Evolutionary conservation across 176 grass and related monocot genomes (phyloP), one percentile per base, ranked within the genome.

Genomic region (Raddia distichophylla): DNA sequence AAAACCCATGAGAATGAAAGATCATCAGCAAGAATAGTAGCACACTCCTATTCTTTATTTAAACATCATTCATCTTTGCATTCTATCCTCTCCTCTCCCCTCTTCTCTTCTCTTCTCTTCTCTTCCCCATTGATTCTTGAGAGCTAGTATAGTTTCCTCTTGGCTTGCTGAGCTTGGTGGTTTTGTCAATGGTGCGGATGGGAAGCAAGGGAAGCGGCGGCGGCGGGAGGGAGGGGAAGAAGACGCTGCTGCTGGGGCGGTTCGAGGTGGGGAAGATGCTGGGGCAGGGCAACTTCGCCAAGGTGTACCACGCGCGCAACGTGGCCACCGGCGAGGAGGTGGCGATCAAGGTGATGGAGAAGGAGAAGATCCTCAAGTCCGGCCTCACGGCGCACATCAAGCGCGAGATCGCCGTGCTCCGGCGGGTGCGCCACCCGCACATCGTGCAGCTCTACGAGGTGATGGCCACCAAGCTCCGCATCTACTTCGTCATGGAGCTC

Each of bases 401-500:
- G 80, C 91, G 96, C 33, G 96, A 99, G 89, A 91, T 99, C 73
- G 80, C 96, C 32, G 90, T 95, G 69, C 90, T 99, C 69, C 89
- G 96, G 17, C 89, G 91, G 0, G 93, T 99, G 35, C 92, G 96
- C 27, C 96, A 99, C 83, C 96, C 96, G 37, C 90, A 99, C 84
- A 93, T 93, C 83, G 93, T 99, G 52, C 93, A 91, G 82, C 91
- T 99, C 12, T 83, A 84, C 80, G 96, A 99, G 88, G 96, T 99
- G 3, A 99, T 99, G 96, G 96, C 96, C 71, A 95, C 96, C 58
- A 99, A 91, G 81, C 82, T 90, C 1, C 94, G 94, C 80, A 95
- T 99, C 87, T 99, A 99, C 86, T 93, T 99, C 89, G 96, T 93
- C 8, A 99, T 99, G 96, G 96, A 99, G 93, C 93, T 86, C 87